phyloP scores from a whole-genome alignment of 2,329 filamentous ascomycete species.

The Pseudopithomyces maydicus region DNA sequence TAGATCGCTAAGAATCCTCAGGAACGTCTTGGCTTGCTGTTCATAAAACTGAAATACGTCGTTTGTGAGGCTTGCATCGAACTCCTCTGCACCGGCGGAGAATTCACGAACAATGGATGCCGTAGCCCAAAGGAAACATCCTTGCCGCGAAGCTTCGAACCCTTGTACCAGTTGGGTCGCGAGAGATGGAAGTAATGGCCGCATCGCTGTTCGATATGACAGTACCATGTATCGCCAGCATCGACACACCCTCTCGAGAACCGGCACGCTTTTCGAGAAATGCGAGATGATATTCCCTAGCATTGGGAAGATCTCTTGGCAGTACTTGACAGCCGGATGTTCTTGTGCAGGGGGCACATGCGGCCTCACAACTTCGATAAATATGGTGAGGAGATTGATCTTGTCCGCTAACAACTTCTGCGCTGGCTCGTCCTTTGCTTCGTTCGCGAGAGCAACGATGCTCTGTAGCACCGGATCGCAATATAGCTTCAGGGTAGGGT shows the following conservation, averaged over 20 bases:
- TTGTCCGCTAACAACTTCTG: conserved; percentile 92
- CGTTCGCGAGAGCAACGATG: conserved; percentile 84
- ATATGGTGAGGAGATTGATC: conserved; percentile 88
- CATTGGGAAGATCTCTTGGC: conserved; percentile 89
- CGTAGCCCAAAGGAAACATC: conserved; percentile 98
- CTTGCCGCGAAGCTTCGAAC: conserved; percentile 84
- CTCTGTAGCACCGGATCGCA: conserved; percentile 87
- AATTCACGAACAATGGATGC: conserved; percentile 95
- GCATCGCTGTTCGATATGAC: conserved; percentile 88
- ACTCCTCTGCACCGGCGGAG: conserved; percentile 83
- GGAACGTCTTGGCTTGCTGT: conserved; percentile 86
- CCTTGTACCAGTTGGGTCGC: conserved; percentile 87
- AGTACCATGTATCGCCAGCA: conserved; percentile 98
- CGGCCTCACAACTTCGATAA: conserved; percentile 79
- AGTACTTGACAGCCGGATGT: conserved; percentile 94
- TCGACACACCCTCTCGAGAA: conserved; percentile 90
- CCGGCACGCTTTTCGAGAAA: conserved; percentile 83
- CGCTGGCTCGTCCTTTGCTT: conserved; percentile 78
- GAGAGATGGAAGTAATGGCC: conserved; percentile 80
- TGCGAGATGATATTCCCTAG: conserved; percentile 84
- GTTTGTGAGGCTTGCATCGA: conserved; percentile 79
- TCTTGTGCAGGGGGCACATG: conserved; percentile 70
- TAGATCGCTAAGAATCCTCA: conserved; percentile 86
- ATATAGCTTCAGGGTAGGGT: conserved; percentile 86
- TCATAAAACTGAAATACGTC: conserved; percentile 96